Evolutionary conservation across 2,329 filamentous ascomycete genomes (phyloP).

Genomic region (Beauveria brongniartii): DNA sequence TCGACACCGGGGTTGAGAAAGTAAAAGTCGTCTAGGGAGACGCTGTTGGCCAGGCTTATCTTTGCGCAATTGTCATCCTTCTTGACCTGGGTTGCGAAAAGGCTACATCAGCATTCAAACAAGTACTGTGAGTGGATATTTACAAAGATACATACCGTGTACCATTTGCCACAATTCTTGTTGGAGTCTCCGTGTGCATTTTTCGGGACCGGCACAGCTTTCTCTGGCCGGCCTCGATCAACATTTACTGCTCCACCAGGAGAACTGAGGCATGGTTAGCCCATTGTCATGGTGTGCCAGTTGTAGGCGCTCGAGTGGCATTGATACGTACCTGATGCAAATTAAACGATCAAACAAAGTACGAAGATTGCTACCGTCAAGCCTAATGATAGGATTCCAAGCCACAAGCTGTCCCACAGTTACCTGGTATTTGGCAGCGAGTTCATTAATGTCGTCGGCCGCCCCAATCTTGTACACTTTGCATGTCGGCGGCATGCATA

Average conservation of each 20-base stretch:
- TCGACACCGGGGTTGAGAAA: slow-evolving; percentile 27
- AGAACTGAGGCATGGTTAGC: too few species aligned
- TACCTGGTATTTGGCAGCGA: too few species aligned
- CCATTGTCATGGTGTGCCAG: too few species aligned
- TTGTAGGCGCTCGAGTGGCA: slow-evolving; percentile 10
- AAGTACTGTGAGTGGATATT: too few species aligned
- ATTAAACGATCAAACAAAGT: too few species aligned
- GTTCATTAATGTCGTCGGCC: too few species aligned
- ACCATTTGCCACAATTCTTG: slow-evolving; percentile 21
- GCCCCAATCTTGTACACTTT: too few species aligned
- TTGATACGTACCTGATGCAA: too few species aligned
- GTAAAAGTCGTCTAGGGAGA: slow-evolving; percentile 24
- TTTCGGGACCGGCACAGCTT: background rate
- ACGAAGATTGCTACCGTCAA: background rate
- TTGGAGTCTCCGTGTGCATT: background rate
- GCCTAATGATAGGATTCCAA: background rate
- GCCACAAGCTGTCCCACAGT: slow-evolving; percentile 10
- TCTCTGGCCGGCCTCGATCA: too few species aligned
- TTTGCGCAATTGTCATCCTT: slow-evolving; percentile 27
- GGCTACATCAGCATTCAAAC: too few species aligned
- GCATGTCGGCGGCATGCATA: too few species aligned
- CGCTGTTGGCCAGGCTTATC: slow-evolving; percentile 18
- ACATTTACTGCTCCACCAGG: too few species aligned
- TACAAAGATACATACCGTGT: slow-evolving; percentile 9
- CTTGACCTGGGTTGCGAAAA: slow-evolving; percentile 10